Percentiles rank a stretch among this genome's conserved stretches.
These are phyloP conservation scores for Hypsizygus ulmarius DNA, from an alignment of 1,284 basidiomycete genomes.

Conservation along the genomic window DNA sequence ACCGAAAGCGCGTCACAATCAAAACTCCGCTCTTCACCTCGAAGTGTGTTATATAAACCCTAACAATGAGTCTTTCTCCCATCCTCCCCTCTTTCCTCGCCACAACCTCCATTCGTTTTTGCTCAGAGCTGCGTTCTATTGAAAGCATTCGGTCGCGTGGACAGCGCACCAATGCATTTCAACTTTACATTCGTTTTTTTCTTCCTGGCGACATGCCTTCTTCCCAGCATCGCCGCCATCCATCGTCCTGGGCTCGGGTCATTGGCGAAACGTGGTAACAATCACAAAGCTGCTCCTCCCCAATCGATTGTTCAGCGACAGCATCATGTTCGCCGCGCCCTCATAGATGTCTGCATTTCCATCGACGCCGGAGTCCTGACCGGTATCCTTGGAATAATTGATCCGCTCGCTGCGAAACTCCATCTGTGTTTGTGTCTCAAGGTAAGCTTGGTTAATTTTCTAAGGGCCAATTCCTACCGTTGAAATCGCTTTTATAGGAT, in stretches of 20 bases:
- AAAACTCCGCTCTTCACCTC: slow-evolving; percentile 18
- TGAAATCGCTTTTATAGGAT: slow-evolving; percentile 26
- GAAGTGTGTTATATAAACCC: slow-evolving; percentile 15
- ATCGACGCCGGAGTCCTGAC: slow-evolving; percentile 29
- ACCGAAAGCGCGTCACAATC: slow-evolving; percentile 11
- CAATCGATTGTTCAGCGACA: slow-evolving; percentile 16
- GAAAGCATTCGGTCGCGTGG: too few species aligned
- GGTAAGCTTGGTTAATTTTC: slow-evolving; percentile 22
- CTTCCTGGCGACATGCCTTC: slow-evolving; percentile 22
- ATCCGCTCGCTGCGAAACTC: slow-evolving; percentile 23
- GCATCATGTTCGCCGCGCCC: slow-evolving; percentile 25
- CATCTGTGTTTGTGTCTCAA: slow-evolving; percentile 26
- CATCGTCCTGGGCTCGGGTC: slow-evolving; percentile 24
- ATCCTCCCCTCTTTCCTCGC: slow-evolving; percentile 5
- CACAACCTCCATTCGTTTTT: slow-evolving; percentile 1
- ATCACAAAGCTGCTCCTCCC: slow-evolving; percentile 18
- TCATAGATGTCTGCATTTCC: slow-evolving; percentile 36
- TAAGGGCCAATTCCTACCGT: background rate
- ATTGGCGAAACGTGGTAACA: slow-evolving; percentile 4
- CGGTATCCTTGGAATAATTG: slow-evolving; percentile 27
- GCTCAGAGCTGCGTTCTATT: background rate
- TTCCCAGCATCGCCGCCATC: slow-evolving; percentile 22
- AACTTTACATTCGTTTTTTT: slow-evolving; percentile 32
- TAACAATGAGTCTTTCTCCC: slow-evolving; percentile 1
- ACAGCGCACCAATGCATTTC: slow-evolving; percentile 27